Evolutionary conservation across 208 protist species (phyloP), one percentile per base, ranked within the genome.

Genomic region (Kentomonas sorsogonicus): DNA sequence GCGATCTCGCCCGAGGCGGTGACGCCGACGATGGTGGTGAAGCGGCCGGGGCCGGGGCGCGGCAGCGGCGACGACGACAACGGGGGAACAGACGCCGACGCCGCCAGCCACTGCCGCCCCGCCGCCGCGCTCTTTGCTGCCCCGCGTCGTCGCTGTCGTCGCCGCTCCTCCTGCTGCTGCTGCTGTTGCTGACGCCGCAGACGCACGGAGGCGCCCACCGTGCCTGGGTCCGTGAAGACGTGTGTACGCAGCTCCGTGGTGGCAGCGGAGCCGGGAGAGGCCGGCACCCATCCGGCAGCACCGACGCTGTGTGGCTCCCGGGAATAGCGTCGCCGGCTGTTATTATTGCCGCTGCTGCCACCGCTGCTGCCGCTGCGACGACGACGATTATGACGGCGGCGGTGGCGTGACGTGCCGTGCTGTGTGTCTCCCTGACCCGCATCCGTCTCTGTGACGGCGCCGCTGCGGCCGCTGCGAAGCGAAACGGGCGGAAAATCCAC

Each of bases 11-110:
- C 86, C 5, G 72, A 68, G 10, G 53, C 34, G 55, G 79, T 89
- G 60, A 93, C 78, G 46, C 72, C 83, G 15, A 87, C 76, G 29
- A 90, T 63, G 33, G 52, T 77, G 7, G 83, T 80, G 25, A 77
- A 73, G 40, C 67, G 58, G 46, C 81, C 81, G 2, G 63, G 53
- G 3, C 84, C 84, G 11, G 73, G 50, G 22, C 55, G 69, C 43
- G 77, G 60, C 0, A 59, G 46, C 34, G 46, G 30, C 26, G 64
- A 63, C 51, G 56, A 22, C 69, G 60, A 26, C 20, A 11, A 10
- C 13, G 27, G 30, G 2, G 52, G 31, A 57, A n/a, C 27, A 26
- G 33, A 11, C 11, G 33, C 33, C 25, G 18, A n/a, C 47, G 18
- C 23, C 29, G 13, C n/a, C 29, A 23, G 15, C 5, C 47, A 6